A percentile compares a stretch with the other conserved stretches of the same genome.
Conservation (phyloP, 768 basidiomycete genomes). For the Psilocybe cyanescens region DNA sequence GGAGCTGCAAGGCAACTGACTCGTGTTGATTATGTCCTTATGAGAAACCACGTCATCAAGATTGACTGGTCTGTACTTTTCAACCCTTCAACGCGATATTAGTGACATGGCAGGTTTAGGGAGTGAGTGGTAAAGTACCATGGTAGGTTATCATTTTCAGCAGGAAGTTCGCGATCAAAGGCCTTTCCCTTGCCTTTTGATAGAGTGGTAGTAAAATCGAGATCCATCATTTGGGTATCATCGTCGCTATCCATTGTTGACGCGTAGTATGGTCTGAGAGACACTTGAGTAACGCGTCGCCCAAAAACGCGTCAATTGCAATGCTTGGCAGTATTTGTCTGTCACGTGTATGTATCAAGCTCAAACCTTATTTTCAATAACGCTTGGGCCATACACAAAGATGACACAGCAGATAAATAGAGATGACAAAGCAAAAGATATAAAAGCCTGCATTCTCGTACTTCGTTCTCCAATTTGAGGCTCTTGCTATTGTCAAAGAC, state of each 20-base stretch:
- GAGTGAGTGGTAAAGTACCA: slow-evolving; percentile 57
- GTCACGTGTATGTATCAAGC: slow-evolving; percentile 16
- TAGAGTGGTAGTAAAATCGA: slow-evolving; percentile 37
- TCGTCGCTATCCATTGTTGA: slow-evolving; percentile 60
- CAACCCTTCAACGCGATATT: slow-evolving; percentile 68
- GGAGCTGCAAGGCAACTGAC: slow-evolving; percentile 49
- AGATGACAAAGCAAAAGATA: slow-evolving; percentile 39
- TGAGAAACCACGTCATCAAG: slow-evolving; percentile 97
- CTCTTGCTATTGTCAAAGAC: slow-evolving; percentile 88
- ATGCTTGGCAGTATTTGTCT: slow-evolving; percentile 24
- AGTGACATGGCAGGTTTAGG: slow-evolving; percentile 4
- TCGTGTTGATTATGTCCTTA: slow-evolving; percentile 92
- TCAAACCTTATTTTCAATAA: slow-evolving; percentile 34
- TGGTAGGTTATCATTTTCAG: slow-evolving; percentile 73
- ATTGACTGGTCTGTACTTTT: slow-evolving; percentile 93
- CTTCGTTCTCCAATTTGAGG: slow-evolving; percentile 31
- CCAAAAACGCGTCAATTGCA: slow-evolving; percentile 14
- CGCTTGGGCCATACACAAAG: slow-evolving; percentile 47
- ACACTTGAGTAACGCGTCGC: slow-evolving; percentile 8
- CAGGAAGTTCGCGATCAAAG: slow-evolving; percentile 39
- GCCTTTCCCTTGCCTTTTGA: slow-evolving; percentile 79
- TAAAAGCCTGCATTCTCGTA: slow-evolving; percentile 24
- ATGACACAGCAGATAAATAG: slow-evolving; percentile 36
- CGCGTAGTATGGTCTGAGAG: slow-evolving; percentile 9
- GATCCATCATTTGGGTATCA: slow-evolving; percentile 55